Conservation (phyloP, 2,329 filamentous ascomycete genomes). For the Alternaria tenuissima region DNA sequence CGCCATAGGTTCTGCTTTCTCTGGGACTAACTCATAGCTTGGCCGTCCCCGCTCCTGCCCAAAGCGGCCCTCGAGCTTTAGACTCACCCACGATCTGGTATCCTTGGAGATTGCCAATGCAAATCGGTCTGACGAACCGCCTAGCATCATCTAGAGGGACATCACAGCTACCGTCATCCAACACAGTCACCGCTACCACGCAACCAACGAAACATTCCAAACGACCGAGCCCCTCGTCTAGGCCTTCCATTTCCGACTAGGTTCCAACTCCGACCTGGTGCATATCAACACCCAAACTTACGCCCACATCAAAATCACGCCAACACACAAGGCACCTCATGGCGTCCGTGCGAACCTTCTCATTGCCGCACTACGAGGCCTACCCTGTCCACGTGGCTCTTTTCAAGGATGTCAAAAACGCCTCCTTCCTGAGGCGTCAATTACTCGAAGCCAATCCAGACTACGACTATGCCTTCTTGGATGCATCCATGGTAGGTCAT, state of each 20-base stretch:
- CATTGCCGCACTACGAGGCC: slow-evolving; percentile 77
- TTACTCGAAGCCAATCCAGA: slow-evolving; percentile 82
- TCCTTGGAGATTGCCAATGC: slow-evolving; percentile 8
- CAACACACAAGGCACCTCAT: slow-evolving; percentile 42
- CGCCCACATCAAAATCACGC: slow-evolving; percentile 1
- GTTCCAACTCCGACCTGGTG: background rate
- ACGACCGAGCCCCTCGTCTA: background rate
- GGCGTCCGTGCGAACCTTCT: slow-evolving; percentile 69
- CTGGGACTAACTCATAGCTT: slow-evolving; percentile 8
- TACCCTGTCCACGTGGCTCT: slow-evolving; percentile 76
- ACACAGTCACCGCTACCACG: background rate
- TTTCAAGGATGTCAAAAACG: slow-evolving; percentile 80
- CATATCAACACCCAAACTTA: slow-evolving; percentile 16
- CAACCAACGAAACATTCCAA: background rate
- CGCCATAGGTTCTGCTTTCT: slow-evolving; percentile 1
- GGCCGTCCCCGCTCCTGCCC: slow-evolving; percentile 28
- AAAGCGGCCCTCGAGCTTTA: slow-evolving; percentile 17
- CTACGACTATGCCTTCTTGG: slow-evolving; percentile 94
- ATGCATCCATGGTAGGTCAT: slow-evolving; percentile 74
- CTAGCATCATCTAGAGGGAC: background rate
- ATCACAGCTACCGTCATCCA: background rate
- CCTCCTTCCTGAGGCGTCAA: slow-evolving; percentile 79
- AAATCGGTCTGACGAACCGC: background rate
- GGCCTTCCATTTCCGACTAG: background rate
- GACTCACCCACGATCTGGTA: slow-evolving; percentile 5